Percentiles rank a stretch among this genome's conserved stretches.
Conservation (phyloP, 2,329 filamentous ascomycete genomes). For the Xylaria arbuscula region DNA sequence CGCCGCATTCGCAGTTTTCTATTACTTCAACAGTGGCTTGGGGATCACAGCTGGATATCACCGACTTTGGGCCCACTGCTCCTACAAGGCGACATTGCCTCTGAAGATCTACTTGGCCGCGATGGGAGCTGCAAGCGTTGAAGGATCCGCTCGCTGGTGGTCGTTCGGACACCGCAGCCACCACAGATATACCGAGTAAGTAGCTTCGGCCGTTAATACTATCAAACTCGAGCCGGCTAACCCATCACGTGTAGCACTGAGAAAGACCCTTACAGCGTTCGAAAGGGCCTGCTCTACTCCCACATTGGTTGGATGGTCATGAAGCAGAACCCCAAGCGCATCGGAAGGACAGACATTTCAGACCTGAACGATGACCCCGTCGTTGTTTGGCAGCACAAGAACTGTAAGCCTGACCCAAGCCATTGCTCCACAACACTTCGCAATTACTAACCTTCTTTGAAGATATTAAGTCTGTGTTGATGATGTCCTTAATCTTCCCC, state of each 20-base stretch:
- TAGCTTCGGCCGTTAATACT: neutral
- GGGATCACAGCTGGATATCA: slow-evolving; percentile 55
- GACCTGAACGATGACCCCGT: slow-evolving; percentile 63
- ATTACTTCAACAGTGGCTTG: slow-evolving; percentile 52
- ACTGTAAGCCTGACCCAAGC: slow-evolving; percentile 47
- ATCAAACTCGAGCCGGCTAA: slow-evolving; percentile 14
- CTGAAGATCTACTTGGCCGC: slow-evolving; percentile 60
- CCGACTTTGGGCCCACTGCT: slow-evolving; percentile 57
- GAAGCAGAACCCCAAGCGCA: slow-evolving; percentile 65
- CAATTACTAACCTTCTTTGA: slow-evolving; percentile 17
- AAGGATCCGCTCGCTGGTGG: slow-evolving; percentile 64
- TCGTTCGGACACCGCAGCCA: slow-evolving; percentile 61
- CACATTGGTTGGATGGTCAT: slow-evolving; percentile 65
- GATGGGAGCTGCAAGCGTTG: slow-evolving; percentile 60
- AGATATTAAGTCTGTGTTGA: slow-evolving; percentile 58
- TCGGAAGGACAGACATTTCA: slow-evolving; percentile 62
- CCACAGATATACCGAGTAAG: slow-evolving; percentile 61
- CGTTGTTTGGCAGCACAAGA: slow-evolving; percentile 61
- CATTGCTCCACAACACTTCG: neutral
- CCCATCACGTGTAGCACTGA: slow-evolving; percentile 48
- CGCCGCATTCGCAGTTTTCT: slow-evolving; percentile 58
- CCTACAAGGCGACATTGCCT: slow-evolving; percentile 57
- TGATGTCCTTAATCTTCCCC: slow-evolving; percentile 61
- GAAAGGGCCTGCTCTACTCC: slow-evolving; percentile 62
- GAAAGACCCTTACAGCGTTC: slow-evolving; percentile 64